Base-by-base conservation (phyloP, 495 filamentous ascomycete genomes). In the Neurospora tetraspora region DNA sequence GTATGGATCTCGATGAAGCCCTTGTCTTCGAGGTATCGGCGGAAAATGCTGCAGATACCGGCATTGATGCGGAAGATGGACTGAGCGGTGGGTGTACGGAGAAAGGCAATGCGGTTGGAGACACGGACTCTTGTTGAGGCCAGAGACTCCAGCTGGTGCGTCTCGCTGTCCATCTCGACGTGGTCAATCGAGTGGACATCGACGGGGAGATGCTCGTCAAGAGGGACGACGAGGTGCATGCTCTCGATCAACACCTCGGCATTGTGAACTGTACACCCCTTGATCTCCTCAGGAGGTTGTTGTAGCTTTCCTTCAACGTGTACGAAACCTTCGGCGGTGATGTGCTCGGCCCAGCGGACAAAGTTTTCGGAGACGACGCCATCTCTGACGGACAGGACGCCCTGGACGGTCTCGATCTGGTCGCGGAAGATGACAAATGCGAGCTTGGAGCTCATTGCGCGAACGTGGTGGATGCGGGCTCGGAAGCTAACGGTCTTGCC, bases 1-100 rank as follows among this genome's bases (percentile, higher is more conserved):
- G 94, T 96, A 80, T 96, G 93, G 77, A 98, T 95, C 87, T 96
- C 94, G 74, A 94, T 91, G 75, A 97, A 97, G 23, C 89, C 91
- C 75, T 92, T 88, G 74, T 87, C 85, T 73, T 92, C 87, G 73
- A 98, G 91, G 73, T 92, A 91, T 16, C 89, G 85, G 16, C 91
- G 89, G 82, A 97, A 98, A 31, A 95, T 83, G 77, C 89, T 88
- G 74, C 92, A 91, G 70, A 98, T 90, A 70, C 88, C 91, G 0
- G 87, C 84, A 45, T 85, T 86, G 74, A 94, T 93, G 73, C 94
- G 93, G 77, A 98, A 92, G 77, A 98, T 94, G 47, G 92, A 89
- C 82, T 97, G 94, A 73, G 92, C 92, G 39, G 92, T 89, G 40
- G 92, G 92, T 6, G 94, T 94, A 69, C 96, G 89, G 10, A 97